Evolutionary conservation across 345 rosid species (phyloP).

Genomic region (Ceriops zippeliana): DNA sequence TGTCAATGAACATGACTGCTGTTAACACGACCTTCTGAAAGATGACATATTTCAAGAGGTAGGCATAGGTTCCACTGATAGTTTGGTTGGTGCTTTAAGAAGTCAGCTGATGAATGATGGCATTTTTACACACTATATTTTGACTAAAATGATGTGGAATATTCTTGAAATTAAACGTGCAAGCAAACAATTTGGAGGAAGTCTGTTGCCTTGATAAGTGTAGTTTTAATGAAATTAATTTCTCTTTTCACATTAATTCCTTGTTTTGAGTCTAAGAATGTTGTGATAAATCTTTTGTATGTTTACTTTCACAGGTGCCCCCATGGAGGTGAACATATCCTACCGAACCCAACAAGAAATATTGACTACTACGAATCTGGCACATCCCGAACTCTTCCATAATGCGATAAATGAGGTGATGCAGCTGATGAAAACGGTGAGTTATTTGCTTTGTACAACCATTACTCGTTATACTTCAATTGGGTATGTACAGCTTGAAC

Average conservation of each 20-base stretch:
- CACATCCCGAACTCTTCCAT: conserved; percentile 60
- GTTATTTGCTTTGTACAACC: neutral
- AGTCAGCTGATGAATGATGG: neutral
- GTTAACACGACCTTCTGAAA: neutral
- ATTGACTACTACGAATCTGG: conserved; percentile 53
- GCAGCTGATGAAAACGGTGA: conserved; percentile 80
- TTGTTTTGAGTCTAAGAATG: neutral
- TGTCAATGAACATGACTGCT: no score
- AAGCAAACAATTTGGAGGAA: neutral
- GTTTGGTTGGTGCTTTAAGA: neutral
- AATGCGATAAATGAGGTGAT: conserved; percentile 65
- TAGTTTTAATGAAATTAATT: no score
- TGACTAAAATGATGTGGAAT: neutral
- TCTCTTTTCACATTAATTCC: neutral
- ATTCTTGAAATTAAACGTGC: neutral
- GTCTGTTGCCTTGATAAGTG: no score
- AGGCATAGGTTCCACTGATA: neutral
- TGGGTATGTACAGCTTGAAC: no score
- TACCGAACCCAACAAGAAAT: conserved; percentile 67
- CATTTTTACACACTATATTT: neutral
- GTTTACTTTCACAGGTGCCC: conserved; percentile 45
- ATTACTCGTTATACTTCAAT: neutral
- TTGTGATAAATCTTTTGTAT: neutral
- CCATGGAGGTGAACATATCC: conserved; percentile 88
- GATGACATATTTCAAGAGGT: neutral